Percentiles rank a stretch among this genome's conserved stretches.
phyloP scores from a whole-genome alignment of 441 rosid genomes.

The Brassica hybrid region DNA sequence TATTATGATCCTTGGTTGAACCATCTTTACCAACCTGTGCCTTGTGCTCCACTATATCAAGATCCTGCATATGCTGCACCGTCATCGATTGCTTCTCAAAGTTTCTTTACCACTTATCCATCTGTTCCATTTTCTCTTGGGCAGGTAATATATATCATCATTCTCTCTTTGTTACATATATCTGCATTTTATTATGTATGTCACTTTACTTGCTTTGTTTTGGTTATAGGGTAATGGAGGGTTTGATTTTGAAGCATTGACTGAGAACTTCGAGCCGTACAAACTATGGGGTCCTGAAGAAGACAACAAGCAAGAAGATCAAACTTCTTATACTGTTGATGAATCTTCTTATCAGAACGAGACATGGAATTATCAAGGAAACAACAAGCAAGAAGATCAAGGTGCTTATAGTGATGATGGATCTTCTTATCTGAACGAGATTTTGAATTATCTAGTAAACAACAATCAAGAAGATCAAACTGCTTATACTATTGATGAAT shows the following conservation, averaged over 20 bases:
- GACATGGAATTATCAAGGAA: background rate
- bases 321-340: background rate
- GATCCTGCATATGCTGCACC: background rate
- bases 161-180: background rate
- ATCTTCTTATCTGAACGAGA: background rate
- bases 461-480: background rate
- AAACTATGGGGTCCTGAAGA: conserved; percentile 49
- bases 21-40: background rate
- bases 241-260: conserved; percentile 58
- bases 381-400: background rate
- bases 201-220: background rate
- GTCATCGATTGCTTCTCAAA: background rate
- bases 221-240: conserved; percentile 46
- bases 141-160: background rate
- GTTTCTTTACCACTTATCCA: conserved; percentile 15
- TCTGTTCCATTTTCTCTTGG: conserved; percentile 1
- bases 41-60: background rate
- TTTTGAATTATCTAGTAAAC: background rate
- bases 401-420: background rate
- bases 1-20: background rate
- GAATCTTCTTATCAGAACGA: background rate
- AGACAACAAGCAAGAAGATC: background rate
- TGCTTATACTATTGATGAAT: background rate
- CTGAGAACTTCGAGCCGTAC: conserved; percentile 54
- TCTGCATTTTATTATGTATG: background rate